phyloP scores from a whole-genome alignment of 148 eudicot species.

The Rhododendron mucronatum region DNA sequence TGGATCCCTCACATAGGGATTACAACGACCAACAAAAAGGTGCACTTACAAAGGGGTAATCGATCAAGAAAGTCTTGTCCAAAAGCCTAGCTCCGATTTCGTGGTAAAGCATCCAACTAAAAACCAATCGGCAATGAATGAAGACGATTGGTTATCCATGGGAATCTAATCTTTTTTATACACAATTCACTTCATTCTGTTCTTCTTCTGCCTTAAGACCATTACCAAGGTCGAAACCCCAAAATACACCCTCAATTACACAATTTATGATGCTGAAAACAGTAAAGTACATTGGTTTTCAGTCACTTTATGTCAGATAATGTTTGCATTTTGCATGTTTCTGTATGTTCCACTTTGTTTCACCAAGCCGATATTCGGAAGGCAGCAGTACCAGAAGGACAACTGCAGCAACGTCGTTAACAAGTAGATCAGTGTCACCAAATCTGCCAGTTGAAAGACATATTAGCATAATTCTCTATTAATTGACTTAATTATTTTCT shows the following conservation, averaged over 20 bases:
- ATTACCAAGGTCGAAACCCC: constrained; percentile 15
- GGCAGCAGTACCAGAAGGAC: constrained; percentile 55
- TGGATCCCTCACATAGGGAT: too few species aligned
- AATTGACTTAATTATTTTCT: not conserved
- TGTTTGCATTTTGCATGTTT: not conserved
- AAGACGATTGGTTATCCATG: not conserved
- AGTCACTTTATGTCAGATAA: constrained; percentile 3
- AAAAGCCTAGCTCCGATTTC: too few species aligned
- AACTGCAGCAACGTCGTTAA: constrained; percentile 94
- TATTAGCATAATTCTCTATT: constrained; percentile 2
- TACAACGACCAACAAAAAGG: too few species aligned
- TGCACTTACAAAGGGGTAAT: too few species aligned
- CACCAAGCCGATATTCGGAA: not conserved
- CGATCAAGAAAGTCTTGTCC: too few species aligned
- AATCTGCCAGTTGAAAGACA: constrained; percentile 39
- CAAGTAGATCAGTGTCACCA: constrained; percentile 75
- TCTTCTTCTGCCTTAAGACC: constrained; percentile 80
- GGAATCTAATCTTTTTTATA: not conserved
- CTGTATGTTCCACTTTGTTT: not conserved
- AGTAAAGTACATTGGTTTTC: not conserved
- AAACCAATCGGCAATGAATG: too few species aligned
- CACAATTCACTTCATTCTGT: constrained; percentile 70
- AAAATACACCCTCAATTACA: not conserved
- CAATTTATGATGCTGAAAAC: constrained; percentile 11
- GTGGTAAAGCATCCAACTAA: too few species aligned